Base-by-base conservation (phyloP, 2,329 filamentous ascomycete species). In the Huntiella decipiens region DNA sequence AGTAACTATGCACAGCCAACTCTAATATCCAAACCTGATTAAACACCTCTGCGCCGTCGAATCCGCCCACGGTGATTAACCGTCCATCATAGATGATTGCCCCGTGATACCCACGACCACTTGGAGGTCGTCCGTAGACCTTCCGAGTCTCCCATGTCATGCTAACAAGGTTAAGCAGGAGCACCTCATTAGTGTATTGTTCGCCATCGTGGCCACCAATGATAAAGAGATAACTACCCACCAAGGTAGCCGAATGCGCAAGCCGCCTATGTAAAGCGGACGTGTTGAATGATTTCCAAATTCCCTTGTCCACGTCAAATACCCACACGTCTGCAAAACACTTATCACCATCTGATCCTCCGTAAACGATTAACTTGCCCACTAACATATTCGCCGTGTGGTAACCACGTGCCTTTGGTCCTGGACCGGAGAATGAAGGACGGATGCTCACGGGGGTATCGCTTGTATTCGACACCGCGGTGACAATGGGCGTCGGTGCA, bases 261-360 rank as follows among this genome's bases (percentile, higher is more conserved):
- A 82, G 65, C 15, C 77, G 71, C 35, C 74, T 70, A 57, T 69
- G 78, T n/a, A 73, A 72, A 33, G 72, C 56, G 15, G 74, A 67
- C 17, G 79, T 75, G 48, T 63, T 57, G 46, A 79, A 76, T 5
- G 63, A 56, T 50, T 69, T 72, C 74, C 78, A 82, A 17, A 63
- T 52, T 48, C 70, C 66, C 35, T 65, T 68, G 43, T 81, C 76
- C 4, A 80, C 71, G 56, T 82, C 76, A 60, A 79, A 81, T 28
- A 82, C 71, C 77, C 77, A 82, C 36, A 82, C 77, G 55, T 82
- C 77, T 56, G 77, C 71, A 60, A 82, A 82, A 60, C 77, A 82
- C 59, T 81, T 76, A 44, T 74, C 74, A 52, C 77, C 77, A 56
- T 82, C 77, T 3, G 74, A 79, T 32, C 77, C 77, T 35, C 77